Base-by-base conservation (phyloP, 371 early-diverging fungal genomes). In the Mortierella sp. region DNA sequence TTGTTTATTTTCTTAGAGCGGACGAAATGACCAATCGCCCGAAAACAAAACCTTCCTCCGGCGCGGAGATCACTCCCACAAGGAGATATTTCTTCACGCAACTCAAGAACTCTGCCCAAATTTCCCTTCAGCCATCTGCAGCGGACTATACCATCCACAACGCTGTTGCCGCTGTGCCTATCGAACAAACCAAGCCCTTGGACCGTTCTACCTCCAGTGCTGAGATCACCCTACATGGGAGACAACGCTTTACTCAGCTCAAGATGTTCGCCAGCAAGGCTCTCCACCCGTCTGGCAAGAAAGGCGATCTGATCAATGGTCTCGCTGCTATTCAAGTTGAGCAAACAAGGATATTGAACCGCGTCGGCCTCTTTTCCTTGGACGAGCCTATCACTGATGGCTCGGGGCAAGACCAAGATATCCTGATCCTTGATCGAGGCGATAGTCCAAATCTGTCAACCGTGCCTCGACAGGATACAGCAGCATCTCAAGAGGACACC, bases 211-310 rank as follows among this genome's bases (percentile, higher is more conserved):
- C 24, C 40, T 26, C 52, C 52, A 11, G 26, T 52, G 52, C 52
- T 26, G 52, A 52, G 26, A 26, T 52, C 5, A 52, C 52, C 9
- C 26, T 26, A 26, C 26, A 52, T 52, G n/a, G n/a, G n/a, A n/a
- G n/a, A n/a, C n/a, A n/a, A n/a, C 44, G 44, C 14, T 52, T 52
- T 52, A 26, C 52, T 11, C 4, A 26, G 6, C n/a, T 6, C 8
- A 22, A n/a, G 6, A n/a, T 8, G 31, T 24, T 64, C 24, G 37
- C 16, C 43, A 16, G 7, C 24, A 22, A 37, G 31, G 52, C 13
- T 22, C n/a, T 52, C 52, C 52, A 24, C 52, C 52, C 52, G 52
- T 52, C 52, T 52, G 64, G 64, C 43, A 64, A 64, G 64, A 64
- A 64, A 64, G 37, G 64, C 64, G 43, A 64, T 43, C 64, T 34